Base-by-base conservation (phyloP, 2,329 filamentous ascomycete species). In the Lanzia echinophila region DNA sequence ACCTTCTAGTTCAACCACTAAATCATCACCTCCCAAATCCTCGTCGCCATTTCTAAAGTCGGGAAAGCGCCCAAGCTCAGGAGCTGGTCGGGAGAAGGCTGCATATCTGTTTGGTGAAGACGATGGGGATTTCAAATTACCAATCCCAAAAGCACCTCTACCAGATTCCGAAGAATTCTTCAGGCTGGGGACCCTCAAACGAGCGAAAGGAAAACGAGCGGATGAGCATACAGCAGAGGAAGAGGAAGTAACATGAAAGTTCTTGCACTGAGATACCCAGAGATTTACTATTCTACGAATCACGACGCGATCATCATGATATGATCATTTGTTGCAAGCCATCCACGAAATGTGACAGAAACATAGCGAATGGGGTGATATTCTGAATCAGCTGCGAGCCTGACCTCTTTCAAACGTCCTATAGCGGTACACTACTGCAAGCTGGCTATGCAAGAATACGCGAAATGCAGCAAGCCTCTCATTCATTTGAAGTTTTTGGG, bases 81-180 rank as follows among this genome's bases (percentile, higher is more conserved):
- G 62, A 8, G 53, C 59, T 20, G 58, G 58, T 24, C 58, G 67
- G 42, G 67, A 68, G 45, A 68, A 67, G 47, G 61, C 64, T 10
- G 65, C 66, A 33, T 69, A 67, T 54, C 59, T 69, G 8, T 69
- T 69, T 57, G 67, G 66, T 7, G 67, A 68, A 5, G 65, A 66
- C 34, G 56, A 54, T 43, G 59, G 43, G 28, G 65, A 65, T 28
- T 56, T 53, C 22, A 24, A 53, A 13, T 44, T 53, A 19, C 50
- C 50, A 42, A 42, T 53, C 15, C 50, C 44, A 17, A 53, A 47
- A 48, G 41, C 36, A 24, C 47, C 57, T 24, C 39, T 60, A n/a
- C 55, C 47, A 19, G 62, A 63, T 47, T 47, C 50, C 8, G 62
- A 67, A 17, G 64, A 67, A 43, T 59, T 58, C 1, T 68, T 67